Base-by-base conservation (phyloP, 768 basidiomycete genomes). In the Naematelia encephala region DNA sequence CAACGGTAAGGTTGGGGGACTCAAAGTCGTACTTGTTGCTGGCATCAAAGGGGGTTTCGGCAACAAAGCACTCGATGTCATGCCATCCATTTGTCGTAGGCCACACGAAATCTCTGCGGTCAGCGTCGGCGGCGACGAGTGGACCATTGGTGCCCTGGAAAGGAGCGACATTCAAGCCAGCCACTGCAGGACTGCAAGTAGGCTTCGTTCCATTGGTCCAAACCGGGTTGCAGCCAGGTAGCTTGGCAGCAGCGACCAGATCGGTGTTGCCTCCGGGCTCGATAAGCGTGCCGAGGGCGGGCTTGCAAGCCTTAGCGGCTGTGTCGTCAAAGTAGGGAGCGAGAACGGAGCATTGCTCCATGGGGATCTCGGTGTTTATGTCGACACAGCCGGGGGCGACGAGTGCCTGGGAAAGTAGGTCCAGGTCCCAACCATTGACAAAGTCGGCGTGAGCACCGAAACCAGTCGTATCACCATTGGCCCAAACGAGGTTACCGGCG, bases 391-490 rank as follows among this genome's bases (percentile, higher is more conserved):
- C 57, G 21, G 63, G 48, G 49, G 55, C 54, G 68, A 85, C 81
- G 14, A 86, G 79, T 21, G 84, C 85, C 2, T 78, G 80, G 57
- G 82, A 80, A 1, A 87, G 79, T 29, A 85, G 80, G 51, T 81
- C 82, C 0, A 69, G 62, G 48, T 84, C 82, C 86, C 86, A 87
- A 14, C 86, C 85, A 62, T 68, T 67, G 43, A 66, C 57, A 39
- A 72, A 74, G 47, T 71, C 69, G 27, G 59, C 73, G 55, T 74
- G 75, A 63, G 84, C 81, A 68, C 85, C 85, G 66, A 83, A 84
- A 10, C 85, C 85, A 34, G 84, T 85, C 11, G 81, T 80, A 67
- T 87, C 86, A 30, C 86, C 86, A 61, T 83, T 77, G 19, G 85
- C 80, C 72, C 72, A 73, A 28, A 63, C 64, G 3, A 72, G 56